These are phyloP conservation scores for Wilcoxina mikolae DNA, from an alignment of 495 filamentous ascomycete genomes.

Conservation along the genomic window DNA sequence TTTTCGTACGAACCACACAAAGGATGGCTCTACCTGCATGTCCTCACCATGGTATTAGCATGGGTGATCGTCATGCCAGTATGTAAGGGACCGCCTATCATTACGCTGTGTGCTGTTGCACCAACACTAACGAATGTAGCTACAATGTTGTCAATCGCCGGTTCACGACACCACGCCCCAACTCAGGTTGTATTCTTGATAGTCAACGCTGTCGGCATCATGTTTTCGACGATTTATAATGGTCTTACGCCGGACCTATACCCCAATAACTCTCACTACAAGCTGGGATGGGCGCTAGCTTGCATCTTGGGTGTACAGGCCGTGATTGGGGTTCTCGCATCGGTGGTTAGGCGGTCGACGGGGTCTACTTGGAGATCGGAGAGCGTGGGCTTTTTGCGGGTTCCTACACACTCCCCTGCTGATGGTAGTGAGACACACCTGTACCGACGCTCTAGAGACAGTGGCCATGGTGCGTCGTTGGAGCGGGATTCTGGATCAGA, in stretches of 20 bases:
- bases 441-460: conserved; percentile 70
- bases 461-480: conserved; percentile 58
- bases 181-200: conserved; percentile 63
- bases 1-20: conserved; percentile 55
- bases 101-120: too few species aligned
- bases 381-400: conserved; percentile 45
- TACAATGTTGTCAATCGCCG: conserved; percentile 70
- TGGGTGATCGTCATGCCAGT: conserved; percentile 78
- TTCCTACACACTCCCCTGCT: conserved; percentile 44
- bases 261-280: conserved; percentile 73
- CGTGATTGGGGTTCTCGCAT: conserved; percentile 48
- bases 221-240: conserved; percentile 66
- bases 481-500: background rate
- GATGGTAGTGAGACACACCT: conserved; percentile 33
- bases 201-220: conserved; percentile 53
- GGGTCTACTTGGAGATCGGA: conserved; percentile 28
- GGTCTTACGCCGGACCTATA: conserved; percentile 76
- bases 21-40: conserved; percentile 59
- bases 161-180: conserved; percentile 58
- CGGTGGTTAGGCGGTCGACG: conserved; percentile 27
- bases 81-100: conserved; percentile 39
- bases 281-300: conserved; percentile 74
- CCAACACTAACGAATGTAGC: conserved; percentile 35
- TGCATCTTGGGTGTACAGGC: conserved; percentile 56
- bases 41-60: conserved; percentile 57